Evolutionary conservation across 2,329 filamentous ascomycete genomes (phyloP), one percentile per base, ranked within the genome.

Genomic region (Aspergillus flavus): DNA sequence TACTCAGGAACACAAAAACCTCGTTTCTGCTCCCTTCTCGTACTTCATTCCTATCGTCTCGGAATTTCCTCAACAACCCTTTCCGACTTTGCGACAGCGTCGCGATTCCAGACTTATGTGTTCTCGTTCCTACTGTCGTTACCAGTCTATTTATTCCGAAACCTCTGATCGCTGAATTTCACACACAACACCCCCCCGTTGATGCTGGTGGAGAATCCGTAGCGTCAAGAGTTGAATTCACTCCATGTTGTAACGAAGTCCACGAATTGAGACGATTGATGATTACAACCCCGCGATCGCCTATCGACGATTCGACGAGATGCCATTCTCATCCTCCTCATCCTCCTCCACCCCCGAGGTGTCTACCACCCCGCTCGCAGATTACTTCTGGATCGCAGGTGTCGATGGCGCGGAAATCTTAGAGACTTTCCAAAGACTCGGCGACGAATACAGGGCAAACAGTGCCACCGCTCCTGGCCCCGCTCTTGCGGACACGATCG

Each of bases 381-480:
- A 89, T 75, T 88, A 87, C 76, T 89, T 89, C 76, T 89, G 88
- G 83, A 89, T 89, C 58, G 77, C 80, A 59, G 81, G 81, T 61
- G 76, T 83, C 41, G 81, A 83, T 71, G 79, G 80, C 45, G 72
- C 80, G 14, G 80, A 82, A 70, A 74, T 82, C 54, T 66, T 80
- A 39, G 80, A 82, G 26, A 80, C 79, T 14, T 82, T 78, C 63
- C 72, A 72, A 60, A 76, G 73, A 65, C 68, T 80, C 43, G 78
- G 79, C 26, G 78, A 81, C 62, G 79, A 81, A 63, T 79, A 80
- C 69, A 76, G 77, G 56, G 70, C 72, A 54, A 76, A 75, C 61
- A 71, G 73, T 61, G 72, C 75, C 32, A 75, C 73, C 46, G 70
- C 74, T 3, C 72, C 76, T 23, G 73, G 75, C 50, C 73, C 76